A percentile compares a stretch with the other conserved stretches of the same genome.
These are phyloP conservation scores for Strobilomyces echinocephalus DNA, from an alignment of 768 basidiomycete species.

Conservation along the genomic window DNA sequence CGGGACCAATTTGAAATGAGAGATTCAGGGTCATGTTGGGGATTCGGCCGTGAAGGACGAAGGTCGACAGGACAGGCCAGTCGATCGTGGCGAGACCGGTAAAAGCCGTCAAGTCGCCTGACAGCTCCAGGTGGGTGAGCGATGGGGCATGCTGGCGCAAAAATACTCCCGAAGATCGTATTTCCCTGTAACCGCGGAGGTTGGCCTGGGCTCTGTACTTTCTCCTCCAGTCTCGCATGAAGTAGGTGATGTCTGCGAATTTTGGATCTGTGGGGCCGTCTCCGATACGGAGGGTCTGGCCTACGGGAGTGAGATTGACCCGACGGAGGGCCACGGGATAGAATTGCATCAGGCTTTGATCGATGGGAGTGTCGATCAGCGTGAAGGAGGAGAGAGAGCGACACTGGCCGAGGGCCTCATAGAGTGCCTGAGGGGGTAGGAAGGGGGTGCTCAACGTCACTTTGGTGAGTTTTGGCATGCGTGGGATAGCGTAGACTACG, in stretches of 20 bases:
- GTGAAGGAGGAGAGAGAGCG: slow-evolving; percentile 24
- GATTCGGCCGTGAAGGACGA: slow-evolving; percentile 29
- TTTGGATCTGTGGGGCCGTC: slow-evolving; percentile 32
- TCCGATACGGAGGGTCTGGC: slow-evolving; percentile 32
- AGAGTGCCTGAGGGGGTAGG: slow-evolving; percentile 28
- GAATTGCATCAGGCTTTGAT: slow-evolving; percentile 32
- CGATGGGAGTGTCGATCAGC: slow-evolving; percentile 32
- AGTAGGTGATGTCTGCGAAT: slow-evolving; percentile 31
- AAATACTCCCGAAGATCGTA: slow-evolving; percentile 28
- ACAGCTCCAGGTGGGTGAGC: slow-evolving; percentile 29
- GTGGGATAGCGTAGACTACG: slow-evolving; percentile 21
- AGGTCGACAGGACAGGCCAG: slow-evolving; percentile 29
- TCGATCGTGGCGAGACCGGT: slow-evolving; percentile 26
- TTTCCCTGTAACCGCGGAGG: slow-evolving; percentile 27
- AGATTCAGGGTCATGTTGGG: slow-evolving; percentile 15
- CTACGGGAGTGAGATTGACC: slow-evolving; percentile 30
- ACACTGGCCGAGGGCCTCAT: slow-evolving; percentile 27
- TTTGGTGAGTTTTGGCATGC: slow-evolving; percentile 29
- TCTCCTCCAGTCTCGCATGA: slow-evolving; percentile 34
- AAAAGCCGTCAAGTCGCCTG: slow-evolving; percentile 28
- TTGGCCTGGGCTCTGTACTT: slow-evolving; percentile 31
- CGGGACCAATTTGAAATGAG: slow-evolving; percentile 13
- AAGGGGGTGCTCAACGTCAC: slow-evolving; percentile 31
- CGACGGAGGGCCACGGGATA: slow-evolving; percentile 23
- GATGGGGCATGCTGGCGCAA: slow-evolving; percentile 27